These are phyloP conservation scores for Colletotrichum brevisporum DNA, from an alignment of 2,329 filamentous ascomycete species.

Conservation along the genomic window DNA sequence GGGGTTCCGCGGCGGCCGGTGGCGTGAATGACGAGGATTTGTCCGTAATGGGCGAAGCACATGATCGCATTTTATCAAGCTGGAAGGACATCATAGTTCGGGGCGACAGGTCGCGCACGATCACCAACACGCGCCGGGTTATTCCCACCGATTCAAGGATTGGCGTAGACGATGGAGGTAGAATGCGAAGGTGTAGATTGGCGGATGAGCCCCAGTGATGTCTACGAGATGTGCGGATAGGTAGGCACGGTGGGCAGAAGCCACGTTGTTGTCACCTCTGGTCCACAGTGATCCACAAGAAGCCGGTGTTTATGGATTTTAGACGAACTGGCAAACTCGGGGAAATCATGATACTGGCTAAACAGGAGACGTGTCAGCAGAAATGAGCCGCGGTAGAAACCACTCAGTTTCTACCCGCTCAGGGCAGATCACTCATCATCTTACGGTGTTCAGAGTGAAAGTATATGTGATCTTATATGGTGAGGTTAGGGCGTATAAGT, in stretches of 20 bases:
- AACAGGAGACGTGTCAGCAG: neutral
- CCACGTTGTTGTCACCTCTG: slow-evolving; percentile 4
- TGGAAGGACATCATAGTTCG: neutral
- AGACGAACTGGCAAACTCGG: slow-evolving; percentile 7
- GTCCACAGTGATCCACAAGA: neutral
- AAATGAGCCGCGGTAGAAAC: neutral
- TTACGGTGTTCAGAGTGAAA: neutral
- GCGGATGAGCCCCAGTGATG: too few relatives aligned
- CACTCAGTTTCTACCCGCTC: neutral
- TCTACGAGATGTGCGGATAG: too few relatives aligned
- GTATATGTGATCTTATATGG: slow-evolving; percentile 13
- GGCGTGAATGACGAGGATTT: neutral
- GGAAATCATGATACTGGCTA: neutral
- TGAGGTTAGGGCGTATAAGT: too few relatives aligned
- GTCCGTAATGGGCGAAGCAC: neutral
- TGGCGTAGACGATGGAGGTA: neutral
- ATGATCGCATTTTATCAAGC: neutral
- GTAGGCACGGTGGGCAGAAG: slow-evolving; percentile 24
- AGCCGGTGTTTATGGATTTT: neutral
- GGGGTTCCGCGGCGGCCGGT: neutral
- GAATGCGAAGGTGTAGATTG: neutral
- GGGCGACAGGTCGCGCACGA: neutral
- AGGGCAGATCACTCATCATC: neutral
- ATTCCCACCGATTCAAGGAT: neutral
- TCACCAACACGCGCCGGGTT: neutral